Conservation (phyloP, 441 rosid species). For the Gossypium schwendimanii region DNA sequence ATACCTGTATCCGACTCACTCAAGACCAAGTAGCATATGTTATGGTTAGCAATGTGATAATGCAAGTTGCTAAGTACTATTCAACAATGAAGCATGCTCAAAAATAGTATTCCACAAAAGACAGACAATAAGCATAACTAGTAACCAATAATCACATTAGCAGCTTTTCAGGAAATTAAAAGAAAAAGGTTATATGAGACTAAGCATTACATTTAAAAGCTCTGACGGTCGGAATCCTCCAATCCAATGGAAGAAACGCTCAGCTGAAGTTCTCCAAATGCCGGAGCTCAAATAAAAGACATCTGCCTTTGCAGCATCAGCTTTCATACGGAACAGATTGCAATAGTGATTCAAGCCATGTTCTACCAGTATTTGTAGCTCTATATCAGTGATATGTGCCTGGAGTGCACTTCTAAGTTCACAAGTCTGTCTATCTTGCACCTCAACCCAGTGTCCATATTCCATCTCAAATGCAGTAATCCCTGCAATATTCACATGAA, state of each 20-base stretch:
- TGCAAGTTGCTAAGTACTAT: not conserved
- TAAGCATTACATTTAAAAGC: conserved; percentile 50
- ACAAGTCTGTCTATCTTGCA: conserved; percentile 39
- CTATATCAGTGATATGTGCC: conserved; percentile 42
- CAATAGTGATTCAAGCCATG: conserved; percentile 43
- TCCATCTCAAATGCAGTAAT: conserved; percentile 59
- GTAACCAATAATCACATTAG: not conserved
- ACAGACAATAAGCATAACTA: not conserved
- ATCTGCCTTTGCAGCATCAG: conserved; percentile 54
- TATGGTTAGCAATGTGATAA: not conserved
- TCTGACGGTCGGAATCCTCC: conserved; percentile 71
- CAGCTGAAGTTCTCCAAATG: conserved; percentile 55
- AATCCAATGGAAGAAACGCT: conserved; percentile 63
- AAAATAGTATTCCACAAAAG: not conserved
- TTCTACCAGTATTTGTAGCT: conserved; percentile 51
- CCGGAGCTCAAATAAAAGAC: conserved; percentile 59
- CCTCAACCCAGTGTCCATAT: conserved; percentile 53
- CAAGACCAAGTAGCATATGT: not conserved
- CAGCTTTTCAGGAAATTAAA: not conserved
- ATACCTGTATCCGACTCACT: not conserved
- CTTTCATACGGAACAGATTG: conserved; percentile 56
- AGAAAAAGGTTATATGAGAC: not conserved
- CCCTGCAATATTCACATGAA: conserved; percentile 27
- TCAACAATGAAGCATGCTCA: not conserved
- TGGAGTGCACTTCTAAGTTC: conserved; percentile 51